A percentile compares a stretch with the other conserved stretches of the same genome.
These are phyloP conservation scores for Bisporella sp. DNA, from an alignment of 2,329 filamentous ascomycete species.

Conservation along the genomic window DNA sequence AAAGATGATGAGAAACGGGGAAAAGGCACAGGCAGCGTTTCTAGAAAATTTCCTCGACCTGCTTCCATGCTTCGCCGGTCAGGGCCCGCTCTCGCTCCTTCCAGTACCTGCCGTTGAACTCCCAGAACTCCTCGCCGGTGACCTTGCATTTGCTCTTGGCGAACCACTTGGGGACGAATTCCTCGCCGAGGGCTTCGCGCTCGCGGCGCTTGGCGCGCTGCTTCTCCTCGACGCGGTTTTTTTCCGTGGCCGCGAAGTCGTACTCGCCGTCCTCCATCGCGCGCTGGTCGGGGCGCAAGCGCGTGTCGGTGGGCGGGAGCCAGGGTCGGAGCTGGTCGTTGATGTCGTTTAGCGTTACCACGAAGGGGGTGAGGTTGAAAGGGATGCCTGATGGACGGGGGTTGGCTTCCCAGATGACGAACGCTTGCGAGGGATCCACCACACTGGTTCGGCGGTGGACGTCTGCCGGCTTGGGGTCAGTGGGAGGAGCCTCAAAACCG, in stretches of 20 bases:
- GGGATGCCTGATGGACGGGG: slow-evolving; percentile 75
- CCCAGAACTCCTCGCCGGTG: slow-evolving; percentile 87
- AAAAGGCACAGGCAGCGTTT: neutral
- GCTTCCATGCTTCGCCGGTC: slow-evolving; percentile 24
- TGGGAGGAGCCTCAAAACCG: slow-evolving; percentile 73
- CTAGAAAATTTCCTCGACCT: slow-evolving; percentile 30
- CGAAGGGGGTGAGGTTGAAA: slow-evolving; percentile 96
- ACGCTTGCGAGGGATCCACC: slow-evolving; percentile 65
- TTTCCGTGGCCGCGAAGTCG: slow-evolving; percentile 85
- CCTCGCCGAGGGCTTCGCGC: slow-evolving; percentile 71
- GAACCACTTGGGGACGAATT: slow-evolving; percentile 86
- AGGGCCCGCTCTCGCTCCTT: slow-evolving; percentile 42
- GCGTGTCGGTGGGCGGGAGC: slow-evolving; percentile 86
- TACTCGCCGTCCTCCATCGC: slow-evolving; percentile 99
- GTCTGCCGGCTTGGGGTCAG: slow-evolving; percentile 40
- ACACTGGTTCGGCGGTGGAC: slow-evolving; percentile 40
- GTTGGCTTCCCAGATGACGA: slow-evolving; percentile 90
- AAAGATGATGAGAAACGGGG: too few species aligned
- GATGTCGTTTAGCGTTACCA: slow-evolving; percentile 86
- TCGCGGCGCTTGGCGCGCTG: slow-evolving; percentile 70
- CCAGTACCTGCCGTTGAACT: slow-evolving; percentile 88
- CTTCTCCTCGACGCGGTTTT: slow-evolving; percentile 88
- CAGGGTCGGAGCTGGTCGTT: slow-evolving; percentile 72
- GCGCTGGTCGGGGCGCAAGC: slow-evolving; percentile 87
- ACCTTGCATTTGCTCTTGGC: slow-evolving; percentile 61